A percentile compares a stretch with the other conserved stretches of the same genome.
Conservation (phyloP, 345 rosid species). For the Salix viminalis region DNA sequence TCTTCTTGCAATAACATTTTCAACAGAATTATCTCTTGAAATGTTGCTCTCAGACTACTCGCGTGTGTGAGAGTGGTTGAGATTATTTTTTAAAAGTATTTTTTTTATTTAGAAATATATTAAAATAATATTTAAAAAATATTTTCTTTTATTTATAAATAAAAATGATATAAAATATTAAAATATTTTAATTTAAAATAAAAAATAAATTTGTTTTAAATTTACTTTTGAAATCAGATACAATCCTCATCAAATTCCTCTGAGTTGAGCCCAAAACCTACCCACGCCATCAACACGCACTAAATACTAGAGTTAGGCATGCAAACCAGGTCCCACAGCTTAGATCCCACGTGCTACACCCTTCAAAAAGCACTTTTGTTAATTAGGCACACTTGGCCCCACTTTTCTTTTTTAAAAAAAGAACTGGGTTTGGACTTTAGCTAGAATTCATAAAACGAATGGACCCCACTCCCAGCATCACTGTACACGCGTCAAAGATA, state of each 20-base stretch:
- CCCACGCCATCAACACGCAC: conserved; percentile 24
- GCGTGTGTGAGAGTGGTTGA: too few species aligned
- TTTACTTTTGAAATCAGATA: too few species aligned
- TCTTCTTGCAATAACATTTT: neutral
- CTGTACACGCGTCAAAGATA: conserved; percentile 42
- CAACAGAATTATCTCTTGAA: neutral
- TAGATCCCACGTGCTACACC: conserved; percentile 32
- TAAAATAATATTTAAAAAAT: too few species aligned
- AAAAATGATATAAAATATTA: too few species aligned
- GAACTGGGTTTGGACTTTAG: conserved; percentile 28
- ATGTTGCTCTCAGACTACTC: neutral
- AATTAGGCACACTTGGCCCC: neutral
- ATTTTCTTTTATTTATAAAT: too few species aligned
- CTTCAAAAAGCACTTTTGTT: conserved; percentile 15
- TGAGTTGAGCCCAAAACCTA: neutral
- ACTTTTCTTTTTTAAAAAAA: neutral
- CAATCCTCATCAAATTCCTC: neutral
- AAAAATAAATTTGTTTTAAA: too few species aligned
- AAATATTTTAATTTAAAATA: too few species aligned
- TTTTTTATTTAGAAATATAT: too few species aligned
- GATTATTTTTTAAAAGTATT: too few species aligned
- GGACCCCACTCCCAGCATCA: conserved; percentile 18
- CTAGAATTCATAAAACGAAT: neutral
- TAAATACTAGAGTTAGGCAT: conserved; percentile 22
- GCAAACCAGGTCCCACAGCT: conserved; percentile 19